Evolutionary conservation across 108 stramenopile genomes (phyloP).

Genomic region (Nannochloropsis gaditana): DNA sequence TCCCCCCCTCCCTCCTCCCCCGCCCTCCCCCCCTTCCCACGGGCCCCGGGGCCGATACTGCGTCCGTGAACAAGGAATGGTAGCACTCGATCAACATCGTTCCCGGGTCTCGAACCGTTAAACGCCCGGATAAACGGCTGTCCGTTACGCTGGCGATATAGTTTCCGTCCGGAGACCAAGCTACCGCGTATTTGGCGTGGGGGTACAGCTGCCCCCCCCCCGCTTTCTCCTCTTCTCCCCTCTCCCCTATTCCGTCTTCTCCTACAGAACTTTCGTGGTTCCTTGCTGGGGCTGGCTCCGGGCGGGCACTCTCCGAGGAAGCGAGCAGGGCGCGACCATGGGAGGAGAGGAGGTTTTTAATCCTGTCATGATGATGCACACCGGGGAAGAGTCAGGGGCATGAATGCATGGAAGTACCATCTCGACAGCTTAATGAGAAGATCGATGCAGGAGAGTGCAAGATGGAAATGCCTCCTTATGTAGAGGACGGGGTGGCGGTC

Average conservation of each 20-base stretch:
- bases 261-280: neutral
- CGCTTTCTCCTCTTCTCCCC: neutral
- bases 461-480: too few species aligned
- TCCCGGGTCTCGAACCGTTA: neutral
- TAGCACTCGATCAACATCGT: conserved; percentile 13
- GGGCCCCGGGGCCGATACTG: neutral
- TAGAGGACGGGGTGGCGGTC: too few species aligned
- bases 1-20: neutral
- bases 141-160: neutral
- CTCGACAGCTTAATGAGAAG: too few species aligned
- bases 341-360: conserved; percentile 15
- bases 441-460: too few species aligned
- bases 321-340: neutral
- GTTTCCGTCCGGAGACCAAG: neutral
- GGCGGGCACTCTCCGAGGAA: neutral
- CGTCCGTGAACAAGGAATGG: neutral
- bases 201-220: conserved; percentile 6
- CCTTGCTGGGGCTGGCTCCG: neutral
- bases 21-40: neutral
- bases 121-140: neutral
- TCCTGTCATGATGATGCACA: neutral
- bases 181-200: neutral
- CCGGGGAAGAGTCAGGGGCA: too few species aligned
- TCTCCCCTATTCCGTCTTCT: neutral
- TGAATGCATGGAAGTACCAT: too few species aligned